phyloP scores from a whole-genome alignment of 371 early-diverging fungal species.

The Mortierella sp. region DNA sequence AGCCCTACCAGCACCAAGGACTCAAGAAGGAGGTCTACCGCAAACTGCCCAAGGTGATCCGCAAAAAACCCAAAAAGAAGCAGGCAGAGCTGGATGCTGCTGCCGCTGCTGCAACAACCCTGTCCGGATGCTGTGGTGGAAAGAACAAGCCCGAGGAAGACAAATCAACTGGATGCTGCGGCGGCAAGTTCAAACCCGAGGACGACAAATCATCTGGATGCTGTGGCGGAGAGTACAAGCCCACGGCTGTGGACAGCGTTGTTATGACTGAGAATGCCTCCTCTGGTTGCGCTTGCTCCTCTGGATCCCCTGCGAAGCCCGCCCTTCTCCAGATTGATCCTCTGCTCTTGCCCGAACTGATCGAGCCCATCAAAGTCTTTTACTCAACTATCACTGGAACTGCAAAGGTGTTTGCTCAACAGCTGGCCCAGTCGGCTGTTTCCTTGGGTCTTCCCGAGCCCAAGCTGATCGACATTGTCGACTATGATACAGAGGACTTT shows the following conservation, averaged over 20 bases:
- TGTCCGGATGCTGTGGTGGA: conserved; percentile 43
- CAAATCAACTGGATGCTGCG: conserved; percentile 39
- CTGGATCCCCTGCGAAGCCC: neutral
- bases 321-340: conserved; percentile 24
- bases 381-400: conserved; percentile 59
- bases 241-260: conserved; percentile 4
- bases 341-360: conserved; percentile 28
- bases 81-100: conserved; percentile 18
- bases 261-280: neutral
- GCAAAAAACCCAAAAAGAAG: conserved; percentile 52
- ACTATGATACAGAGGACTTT: conserved; percentile 80
- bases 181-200: conserved; percentile 39
- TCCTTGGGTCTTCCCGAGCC: conserved; percentile 35
- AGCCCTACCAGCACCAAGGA: conserved; percentile 37
- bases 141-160: conserved; percentile 52
- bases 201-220: conserved; percentile 18
- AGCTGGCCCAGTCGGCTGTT: conserved; percentile 30
- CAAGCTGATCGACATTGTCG: conserved; percentile 68
- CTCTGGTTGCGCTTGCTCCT: conserved; percentile 30
- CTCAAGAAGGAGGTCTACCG: conserved; percentile 49
- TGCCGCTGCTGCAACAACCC: neutral
- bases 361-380: conserved; percentile 57
- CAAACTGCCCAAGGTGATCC: conserved; percentile 51
- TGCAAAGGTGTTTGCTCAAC: conserved; percentile 53
- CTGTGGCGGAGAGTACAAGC: conserved; percentile 38